A percentile compares a stretch with the other conserved stretches of the same genome.
Conservation (phyloP, 2,329 filamentous ascomycete species). For the Aaosphaeria pasadenensis region DNA sequence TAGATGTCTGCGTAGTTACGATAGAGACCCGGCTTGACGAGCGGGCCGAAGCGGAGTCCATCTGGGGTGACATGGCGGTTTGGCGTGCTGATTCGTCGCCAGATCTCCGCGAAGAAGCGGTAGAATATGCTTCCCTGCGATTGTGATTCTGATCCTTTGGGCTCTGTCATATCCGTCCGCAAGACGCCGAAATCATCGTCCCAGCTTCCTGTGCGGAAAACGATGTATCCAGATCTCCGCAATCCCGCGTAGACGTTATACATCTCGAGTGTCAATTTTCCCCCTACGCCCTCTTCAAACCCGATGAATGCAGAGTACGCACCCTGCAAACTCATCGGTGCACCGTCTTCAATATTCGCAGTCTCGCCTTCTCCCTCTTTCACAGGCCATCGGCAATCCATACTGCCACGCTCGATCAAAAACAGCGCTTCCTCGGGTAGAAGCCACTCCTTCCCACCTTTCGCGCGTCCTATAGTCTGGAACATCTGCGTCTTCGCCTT, state of each 20-base stretch:
- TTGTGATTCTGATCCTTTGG: conserved; percentile 3
- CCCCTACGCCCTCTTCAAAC: conserved; percentile 52
- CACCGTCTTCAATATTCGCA: conserved; percentile 50
- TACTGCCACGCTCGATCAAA: conserved; percentile 77
- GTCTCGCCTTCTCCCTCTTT: conserved; percentile 24
- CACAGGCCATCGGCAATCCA: conserved; percentile 82
- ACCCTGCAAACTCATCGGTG: conserved; percentile 89
- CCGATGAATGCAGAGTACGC: conserved; percentile 85
- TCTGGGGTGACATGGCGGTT: conserved; percentile 12
- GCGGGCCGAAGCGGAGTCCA: conserved; percentile 42
- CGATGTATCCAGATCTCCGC: conserved; percentile 77
- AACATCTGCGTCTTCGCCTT: conserved; percentile 70
- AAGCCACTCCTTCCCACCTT: conserved; percentile 65
- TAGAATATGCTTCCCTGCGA: conserved; percentile 20
- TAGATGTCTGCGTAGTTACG: conserved; percentile 66
- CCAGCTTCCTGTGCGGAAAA: conserved; percentile 65
- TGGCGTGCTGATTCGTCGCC: conserved; percentile 26
- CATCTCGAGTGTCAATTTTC: conserved; percentile 65
- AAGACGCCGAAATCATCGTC: conserved; percentile 24
- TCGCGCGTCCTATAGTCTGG: conserved; percentile 67
- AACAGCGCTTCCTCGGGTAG: conserved; percentile 90
- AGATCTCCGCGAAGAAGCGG: conserved; percentile 35
- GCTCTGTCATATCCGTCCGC: conserved; percentile 2
- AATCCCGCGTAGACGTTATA: conserved; percentile 87
- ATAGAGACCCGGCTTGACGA: conserved; percentile 54